phyloP scores from a whole-genome alignment of 2,329 filamentous ascomycete genomes.

The Graphium sp. region DNA sequence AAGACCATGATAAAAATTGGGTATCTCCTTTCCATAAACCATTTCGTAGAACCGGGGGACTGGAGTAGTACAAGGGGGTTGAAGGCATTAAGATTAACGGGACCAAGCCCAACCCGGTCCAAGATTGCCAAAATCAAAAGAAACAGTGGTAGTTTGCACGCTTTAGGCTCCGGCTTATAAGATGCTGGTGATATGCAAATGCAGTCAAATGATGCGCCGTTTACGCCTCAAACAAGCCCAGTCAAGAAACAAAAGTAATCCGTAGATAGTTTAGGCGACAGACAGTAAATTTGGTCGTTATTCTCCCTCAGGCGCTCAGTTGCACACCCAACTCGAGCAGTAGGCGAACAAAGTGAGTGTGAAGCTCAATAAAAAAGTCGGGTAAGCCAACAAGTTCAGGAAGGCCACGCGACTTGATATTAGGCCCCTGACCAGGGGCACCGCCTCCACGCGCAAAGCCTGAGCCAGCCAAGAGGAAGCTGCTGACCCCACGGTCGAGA shows the following conservation, averaged over 20 bases:
- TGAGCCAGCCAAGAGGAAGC: slow-evolving; percentile 37
- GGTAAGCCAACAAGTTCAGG: slow-evolving; percentile 50
- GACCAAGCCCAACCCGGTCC: too few species aligned
- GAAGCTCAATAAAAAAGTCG: slow-evolving; percentile 52
- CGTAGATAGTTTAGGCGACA: background rate
- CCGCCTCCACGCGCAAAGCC: slow-evolving; percentile 42
- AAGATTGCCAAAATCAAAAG: too few species aligned
- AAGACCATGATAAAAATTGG: too few species aligned
- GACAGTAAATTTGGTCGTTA: too few species aligned
- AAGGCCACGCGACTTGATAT: slow-evolving; percentile 40
- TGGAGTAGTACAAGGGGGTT: background rate
- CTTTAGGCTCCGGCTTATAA: too few species aligned
- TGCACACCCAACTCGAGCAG: slow-evolving; percentile 41
- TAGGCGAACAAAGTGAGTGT: slow-evolving; percentile 45
- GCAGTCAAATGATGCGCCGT: too few species aligned
- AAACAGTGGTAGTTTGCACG: too few species aligned
- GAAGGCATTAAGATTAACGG: background rate
- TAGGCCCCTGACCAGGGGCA: slow-evolving; percentile 35
- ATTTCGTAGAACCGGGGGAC: too few species aligned
- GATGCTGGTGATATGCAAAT: slow-evolving; percentile 6
- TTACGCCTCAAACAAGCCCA: background rate
- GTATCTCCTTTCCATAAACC: too few species aligned
- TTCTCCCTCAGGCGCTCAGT: slow-evolving; percentile 23
- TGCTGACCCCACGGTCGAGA: too few species aligned
- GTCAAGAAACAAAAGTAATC: too few species aligned